phyloP scores from a whole-genome alignment of 352 stramenopile genomes.

The Globisporangium ultimum region DNA sequence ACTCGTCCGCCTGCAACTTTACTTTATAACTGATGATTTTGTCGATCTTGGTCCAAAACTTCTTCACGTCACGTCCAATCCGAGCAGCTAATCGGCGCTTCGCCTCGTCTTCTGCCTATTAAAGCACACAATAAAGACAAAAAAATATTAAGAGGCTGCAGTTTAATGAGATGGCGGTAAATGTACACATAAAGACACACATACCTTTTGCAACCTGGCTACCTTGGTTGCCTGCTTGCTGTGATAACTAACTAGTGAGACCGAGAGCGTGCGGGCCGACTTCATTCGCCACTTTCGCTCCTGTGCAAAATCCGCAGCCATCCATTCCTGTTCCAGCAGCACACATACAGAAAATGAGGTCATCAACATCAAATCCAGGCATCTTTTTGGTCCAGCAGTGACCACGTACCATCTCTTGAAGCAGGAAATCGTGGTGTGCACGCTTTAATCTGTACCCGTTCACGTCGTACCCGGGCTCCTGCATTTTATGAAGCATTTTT shows the following conservation, averaged over 20 bases:
- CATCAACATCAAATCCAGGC: conserved; percentile 1
- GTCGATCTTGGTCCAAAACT: conserved; percentile 98
- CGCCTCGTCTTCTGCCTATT: conserved; percentile 34
- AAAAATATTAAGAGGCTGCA: conserved; percentile 16
- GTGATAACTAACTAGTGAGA: conserved; percentile 56
- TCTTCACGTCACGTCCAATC: conserved; percentile 87
- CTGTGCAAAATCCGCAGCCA: conserved; percentile 90
- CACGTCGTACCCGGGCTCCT: conserved; percentile 36
- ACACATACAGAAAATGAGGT: neutral
- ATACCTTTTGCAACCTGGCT: conserved; percentile 35
- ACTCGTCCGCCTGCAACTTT: conserved; percentile 88
- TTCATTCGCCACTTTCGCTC: conserved; percentile 87
- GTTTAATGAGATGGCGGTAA: too few relatives aligned
- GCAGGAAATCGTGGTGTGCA: conserved; percentile 65
- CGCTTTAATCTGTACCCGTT: conserved; percentile 35
- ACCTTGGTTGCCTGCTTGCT: conserved; percentile 35
- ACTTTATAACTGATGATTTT: conserved; percentile 98
- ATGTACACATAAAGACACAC: neutral
- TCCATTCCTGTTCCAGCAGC: conserved; percentile 69
- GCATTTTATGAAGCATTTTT: conserved; percentile 24
- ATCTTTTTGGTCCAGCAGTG: neutral
- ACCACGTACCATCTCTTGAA: conserved; percentile 72
- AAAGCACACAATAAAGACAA: neutral
- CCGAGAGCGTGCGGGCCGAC: conserved; percentile 67
- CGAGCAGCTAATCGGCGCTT: conserved; percentile 60